phyloP scores from a whole-genome alignment of 257 asterid species.

The Linderniella brevidens region DNA sequence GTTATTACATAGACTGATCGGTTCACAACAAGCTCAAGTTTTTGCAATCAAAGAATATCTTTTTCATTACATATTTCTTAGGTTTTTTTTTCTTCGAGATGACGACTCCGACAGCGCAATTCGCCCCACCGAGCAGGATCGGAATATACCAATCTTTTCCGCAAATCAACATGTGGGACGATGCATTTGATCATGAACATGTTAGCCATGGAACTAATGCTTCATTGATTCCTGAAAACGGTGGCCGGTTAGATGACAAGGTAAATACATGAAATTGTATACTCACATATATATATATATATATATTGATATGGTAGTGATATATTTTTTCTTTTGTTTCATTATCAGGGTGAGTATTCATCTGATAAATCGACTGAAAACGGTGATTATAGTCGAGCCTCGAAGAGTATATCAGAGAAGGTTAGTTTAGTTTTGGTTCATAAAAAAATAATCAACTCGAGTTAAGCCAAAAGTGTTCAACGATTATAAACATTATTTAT shows the following conservation, averaged over 20 bases:
- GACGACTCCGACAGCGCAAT: conserved; percentile 57
- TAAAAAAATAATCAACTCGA: too few relatives aligned
- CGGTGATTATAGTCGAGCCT: conserved; percentile 33
- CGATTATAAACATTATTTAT: not conserved
- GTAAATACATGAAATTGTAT: too few relatives aligned
- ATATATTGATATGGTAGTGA: too few relatives aligned
- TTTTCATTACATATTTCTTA: too few relatives aligned
- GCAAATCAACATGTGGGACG: conserved; percentile 78
- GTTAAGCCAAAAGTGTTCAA: not conserved
- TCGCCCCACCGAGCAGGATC: conserved; percentile 56
- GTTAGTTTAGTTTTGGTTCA: conserved; percentile 14
- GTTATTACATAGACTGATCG: too few relatives aligned
- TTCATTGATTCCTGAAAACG: not conserved
- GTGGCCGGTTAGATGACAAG: too few relatives aligned
- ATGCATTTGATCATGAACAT: conserved; percentile 27
- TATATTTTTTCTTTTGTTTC: not conserved
- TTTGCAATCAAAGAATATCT: too few relatives aligned
- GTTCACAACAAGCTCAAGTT: too few relatives aligned
- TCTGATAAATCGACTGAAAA: conserved; percentile 47
- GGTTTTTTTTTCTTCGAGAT: conserved; percentile 12
- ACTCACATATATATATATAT: too few relatives aligned
- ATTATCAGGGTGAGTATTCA: conserved; percentile 32
- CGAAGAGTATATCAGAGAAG: conserved; percentile 49
- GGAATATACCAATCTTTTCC: conserved; percentile 49
- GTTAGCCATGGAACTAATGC: conserved; percentile 29